These are phyloP conservation scores for Zea mays DNA, from an alignment of 176 grass and related monocot genomes.

Conservation along the genomic window DNA sequence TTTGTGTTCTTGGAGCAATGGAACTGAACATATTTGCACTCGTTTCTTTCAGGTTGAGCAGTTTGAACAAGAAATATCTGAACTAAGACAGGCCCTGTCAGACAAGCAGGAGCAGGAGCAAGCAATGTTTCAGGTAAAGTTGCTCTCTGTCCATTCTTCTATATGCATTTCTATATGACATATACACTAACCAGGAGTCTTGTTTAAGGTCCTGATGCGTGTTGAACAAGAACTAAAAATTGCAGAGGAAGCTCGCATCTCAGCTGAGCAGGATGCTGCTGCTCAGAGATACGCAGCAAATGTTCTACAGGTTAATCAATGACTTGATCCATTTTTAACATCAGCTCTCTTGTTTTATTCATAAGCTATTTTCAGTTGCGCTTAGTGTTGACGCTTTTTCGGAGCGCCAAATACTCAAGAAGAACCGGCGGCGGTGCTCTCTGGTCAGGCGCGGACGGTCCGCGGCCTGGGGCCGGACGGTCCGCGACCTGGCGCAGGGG, in stretches of 20 bases:
- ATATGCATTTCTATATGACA: conserved; percentile 29
- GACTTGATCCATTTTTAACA: conserved; percentile 30
- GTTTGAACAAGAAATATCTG: conserved; percentile 77
- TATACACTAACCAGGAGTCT: conserved; percentile 32
- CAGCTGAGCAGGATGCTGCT: conserved; percentile 91
- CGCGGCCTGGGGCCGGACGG: no score
- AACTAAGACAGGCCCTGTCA: conserved; percentile 65
- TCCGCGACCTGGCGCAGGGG: no score
- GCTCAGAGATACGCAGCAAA: conserved; percentile 87
- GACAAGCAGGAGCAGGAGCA: conserved; percentile 98
- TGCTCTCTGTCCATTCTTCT: neutral
- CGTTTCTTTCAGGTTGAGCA: conserved; percentile 78
- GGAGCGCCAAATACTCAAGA: no score
- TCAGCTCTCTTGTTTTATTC: conserved; percentile 17
- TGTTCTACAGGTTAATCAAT: conserved; percentile 77
- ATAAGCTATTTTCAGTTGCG: conserved; percentile 26
- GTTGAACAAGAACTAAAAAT: conserved; percentile 98
- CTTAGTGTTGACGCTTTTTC: no score
- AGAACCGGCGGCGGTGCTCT: no score
- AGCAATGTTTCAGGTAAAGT: conserved; percentile 88
- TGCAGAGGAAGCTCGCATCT: conserved; percentile 96
- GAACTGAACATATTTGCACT: conserved; percentile 13
- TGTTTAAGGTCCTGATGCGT: conserved; percentile 81
- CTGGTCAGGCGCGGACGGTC: no score
- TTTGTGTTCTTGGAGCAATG: conserved; percentile 20